phyloP scores from a whole-genome alignment of 208 protist species.

The Porcisia hertigi region DNA sequence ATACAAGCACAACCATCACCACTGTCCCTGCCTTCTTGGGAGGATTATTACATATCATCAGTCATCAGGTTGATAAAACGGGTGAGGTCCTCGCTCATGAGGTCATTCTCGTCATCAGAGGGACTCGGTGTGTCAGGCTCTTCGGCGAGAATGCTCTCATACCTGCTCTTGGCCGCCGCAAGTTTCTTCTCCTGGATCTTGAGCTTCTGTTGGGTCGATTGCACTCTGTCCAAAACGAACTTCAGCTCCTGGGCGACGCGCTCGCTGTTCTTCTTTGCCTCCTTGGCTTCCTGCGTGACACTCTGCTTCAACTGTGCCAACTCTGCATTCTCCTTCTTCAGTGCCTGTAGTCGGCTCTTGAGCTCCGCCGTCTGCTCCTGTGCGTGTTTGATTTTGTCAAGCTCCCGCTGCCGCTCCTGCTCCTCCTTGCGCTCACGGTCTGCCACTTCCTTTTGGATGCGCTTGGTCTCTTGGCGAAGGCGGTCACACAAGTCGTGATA shows the following conservation, averaged over 20 bases:
- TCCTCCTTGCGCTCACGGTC: slow-evolving; percentile 83
- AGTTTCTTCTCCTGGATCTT: slow-evolving; percentile 72
- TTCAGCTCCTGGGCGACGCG: slow-evolving; percentile 64
- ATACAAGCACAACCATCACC: not conserved
- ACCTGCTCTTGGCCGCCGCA: slow-evolving; percentile 33
- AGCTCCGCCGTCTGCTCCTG: slow-evolving; percentile 77
- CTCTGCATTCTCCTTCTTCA: slow-evolving; percentile 64
- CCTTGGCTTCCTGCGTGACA: slow-evolving; percentile 59
- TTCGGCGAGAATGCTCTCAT: slow-evolving; percentile 42
- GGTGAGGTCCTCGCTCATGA: slow-evolving; percentile 58
- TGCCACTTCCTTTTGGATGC: slow-evolving; percentile 65
- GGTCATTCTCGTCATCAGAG: slow-evolving; percentile 57
- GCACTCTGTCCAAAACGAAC: slow-evolving; percentile 48
- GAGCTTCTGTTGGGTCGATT: slow-evolving; percentile 50
- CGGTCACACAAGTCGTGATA: slow-evolving; percentile 79
- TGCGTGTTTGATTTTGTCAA: slow-evolving; percentile 77
- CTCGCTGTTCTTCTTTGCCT: slow-evolving; percentile 59
- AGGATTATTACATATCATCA: slow-evolving; percentile 44
- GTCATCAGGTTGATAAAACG: slow-evolving; percentile 62
- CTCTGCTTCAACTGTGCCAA: slow-evolving; percentile 62
- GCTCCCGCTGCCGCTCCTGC: slow-evolving; percentile 72
- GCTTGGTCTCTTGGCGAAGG: slow-evolving; percentile 71
- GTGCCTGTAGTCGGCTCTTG: slow-evolving; percentile 55
- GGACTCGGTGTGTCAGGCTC: slow-evolving; percentile 48
- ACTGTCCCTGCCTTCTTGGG: no score